These are phyloP conservation scores for Echria macrotheca DNA, from an alignment of 495 filamentous ascomycete species.

Conservation along the genomic window DNA sequence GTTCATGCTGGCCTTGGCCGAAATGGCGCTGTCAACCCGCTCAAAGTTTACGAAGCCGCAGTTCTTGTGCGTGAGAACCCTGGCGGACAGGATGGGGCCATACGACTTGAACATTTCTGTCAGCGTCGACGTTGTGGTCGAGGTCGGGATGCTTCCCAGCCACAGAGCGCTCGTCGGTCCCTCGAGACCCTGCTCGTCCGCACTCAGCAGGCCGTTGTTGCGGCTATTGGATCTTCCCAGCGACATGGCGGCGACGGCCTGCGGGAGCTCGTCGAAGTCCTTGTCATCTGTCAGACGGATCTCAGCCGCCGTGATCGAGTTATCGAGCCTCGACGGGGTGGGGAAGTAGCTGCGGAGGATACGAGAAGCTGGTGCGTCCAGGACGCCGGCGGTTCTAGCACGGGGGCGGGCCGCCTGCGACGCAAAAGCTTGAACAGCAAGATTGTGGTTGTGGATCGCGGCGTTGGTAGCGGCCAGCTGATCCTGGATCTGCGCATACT, in stretches of 20 bases:
- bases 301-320: slow-evolving; percentile 75
- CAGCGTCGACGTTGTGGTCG: slow-evolving; percentile 87
- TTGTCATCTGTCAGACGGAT: slow-evolving; percentile 63
- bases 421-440: slow-evolving; percentile 87
- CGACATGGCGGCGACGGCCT: slow-evolving; percentile 75
- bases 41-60: slow-evolving; percentile 99
- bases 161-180: slow-evolving; percentile 89
- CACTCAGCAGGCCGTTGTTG: slow-evolving; percentile 50
- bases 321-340: slow-evolving; percentile 77
- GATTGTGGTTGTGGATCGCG: slow-evolving; percentile 87
- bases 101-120: slow-evolving; percentile 89
- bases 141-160: slow-evolving; percentile 97
- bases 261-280: slow-evolving; percentile 62
- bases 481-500: slow-evolving; percentile 55
- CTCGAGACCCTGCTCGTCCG: slow-evolving; percentile 76
- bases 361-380: slow-evolving; percentile 74
- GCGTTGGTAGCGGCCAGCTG: slow-evolving; percentile 75
- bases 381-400: slow-evolving; percentile 75
- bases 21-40: slow-evolving; percentile 78
- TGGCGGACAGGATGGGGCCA: slow-evolving; percentile 83
- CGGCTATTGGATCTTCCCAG: slow-evolving; percentile 57
- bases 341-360: slow-evolving; percentile 74
- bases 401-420: slow-evolving; percentile 79
- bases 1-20: slow-evolving; percentile 80
- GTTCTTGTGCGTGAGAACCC: slow-evolving; percentile 97